A percentile compares a stretch with the other conserved stretches of the same genome.
These are phyloP conservation scores for Holtermannia corniformis DNA, from an alignment of 768 basidiomycete genomes.

Conservation along the genomic window DNA sequence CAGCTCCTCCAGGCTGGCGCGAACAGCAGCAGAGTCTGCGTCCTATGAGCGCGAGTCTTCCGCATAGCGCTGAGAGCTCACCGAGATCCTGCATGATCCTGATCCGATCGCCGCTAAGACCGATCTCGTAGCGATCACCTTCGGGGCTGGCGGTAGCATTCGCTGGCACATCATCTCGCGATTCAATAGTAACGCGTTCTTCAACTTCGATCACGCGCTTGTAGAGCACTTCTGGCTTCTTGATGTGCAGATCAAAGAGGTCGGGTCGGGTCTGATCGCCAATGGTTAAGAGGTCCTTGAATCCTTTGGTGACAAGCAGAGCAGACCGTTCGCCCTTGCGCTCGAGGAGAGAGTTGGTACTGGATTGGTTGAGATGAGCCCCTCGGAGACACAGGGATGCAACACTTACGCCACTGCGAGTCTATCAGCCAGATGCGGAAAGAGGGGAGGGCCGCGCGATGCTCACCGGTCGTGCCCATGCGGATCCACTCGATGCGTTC, in stretches of 20 bases:
- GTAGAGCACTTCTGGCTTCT: conserved; percentile 12
- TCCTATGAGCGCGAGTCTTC: background rate
- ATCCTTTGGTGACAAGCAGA: conserved; percentile 17
- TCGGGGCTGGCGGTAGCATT: background rate
- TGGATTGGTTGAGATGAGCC: too few relatives aligned
- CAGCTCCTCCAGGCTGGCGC: conserved; percentile 55
- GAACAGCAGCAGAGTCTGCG: conserved; percentile 52
- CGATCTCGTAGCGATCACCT: conserved; percentile 4
- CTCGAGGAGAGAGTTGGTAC: too few relatives aligned
- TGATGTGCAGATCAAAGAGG: conserved; percentile 21
- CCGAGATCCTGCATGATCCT: conserved; percentile 9
- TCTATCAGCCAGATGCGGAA: too few relatives aligned
- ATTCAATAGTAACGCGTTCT: conserved; percentile 19
- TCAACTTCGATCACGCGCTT: conserved; percentile 12
- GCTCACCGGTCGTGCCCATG: conserved; percentile 21
- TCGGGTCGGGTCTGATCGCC: conserved; percentile 22
- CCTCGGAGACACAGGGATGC: too few relatives aligned
- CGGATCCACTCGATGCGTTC: conserved; percentile 14
- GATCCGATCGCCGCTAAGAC: conserved; percentile 17
- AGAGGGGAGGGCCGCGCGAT: too few relatives aligned
- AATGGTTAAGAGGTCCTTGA: conserved; percentile 18
- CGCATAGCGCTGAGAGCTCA: conserved; percentile 1
- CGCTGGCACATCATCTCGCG: conserved; percentile 1
- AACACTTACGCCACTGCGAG: too few relatives aligned
- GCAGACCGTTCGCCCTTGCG: conserved; percentile 16